phyloP scores from a whole-genome alignment of 106 monocot genomes.

The Dendrobium catenatum region DNA sequence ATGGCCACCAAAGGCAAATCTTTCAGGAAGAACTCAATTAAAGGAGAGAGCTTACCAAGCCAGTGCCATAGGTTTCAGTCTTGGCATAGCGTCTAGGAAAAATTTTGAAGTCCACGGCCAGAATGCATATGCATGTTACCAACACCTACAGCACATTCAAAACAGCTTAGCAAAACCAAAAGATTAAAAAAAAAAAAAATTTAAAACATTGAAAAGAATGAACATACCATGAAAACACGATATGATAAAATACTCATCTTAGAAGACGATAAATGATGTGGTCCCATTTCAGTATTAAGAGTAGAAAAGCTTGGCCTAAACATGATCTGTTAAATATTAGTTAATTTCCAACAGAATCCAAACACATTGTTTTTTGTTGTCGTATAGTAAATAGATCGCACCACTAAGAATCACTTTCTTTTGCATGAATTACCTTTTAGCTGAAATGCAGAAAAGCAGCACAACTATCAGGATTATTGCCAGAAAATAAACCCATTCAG shows the following conservation, averaged over 20 bases:
- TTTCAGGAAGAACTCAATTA: not conserved
- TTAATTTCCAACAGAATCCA: constrained; percentile 10
- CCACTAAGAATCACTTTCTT: not conserved
- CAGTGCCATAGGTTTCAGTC: constrained; percentile 90
- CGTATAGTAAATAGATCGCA: not conserved
- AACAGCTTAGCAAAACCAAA: not conserved
- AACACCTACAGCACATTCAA: constrained; percentile 39
- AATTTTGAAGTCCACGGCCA: constrained; percentile 95
- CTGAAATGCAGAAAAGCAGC: constrained; percentile 34
- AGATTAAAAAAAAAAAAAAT: not conserved
- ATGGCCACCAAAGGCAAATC: not conserved
- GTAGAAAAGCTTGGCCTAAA: constrained; percentile 15
- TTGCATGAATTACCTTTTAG: constrained; percentile 48
- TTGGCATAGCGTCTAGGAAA: constrained; percentile 94
- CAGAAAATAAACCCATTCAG: constrained; percentile 51
- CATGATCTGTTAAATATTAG: constrained; percentile 19
- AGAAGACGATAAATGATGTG: constrained; percentile 20
- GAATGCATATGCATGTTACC: constrained; percentile 85
- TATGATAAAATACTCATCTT: constrained; percentile 65
- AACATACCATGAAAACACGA: constrained; percentile 72
- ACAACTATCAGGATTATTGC: constrained; percentile 27
- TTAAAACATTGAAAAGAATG: not conserved
- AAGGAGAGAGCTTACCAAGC: constrained; percentile 49
- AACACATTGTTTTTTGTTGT: constrained; percentile 5
- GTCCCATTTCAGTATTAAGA: constrained; percentile 16